These are phyloP conservation scores for Backusella tarrabulga DNA, from an alignment of 192 early-diverging fungal species.

Conservation along the genomic window DNA sequence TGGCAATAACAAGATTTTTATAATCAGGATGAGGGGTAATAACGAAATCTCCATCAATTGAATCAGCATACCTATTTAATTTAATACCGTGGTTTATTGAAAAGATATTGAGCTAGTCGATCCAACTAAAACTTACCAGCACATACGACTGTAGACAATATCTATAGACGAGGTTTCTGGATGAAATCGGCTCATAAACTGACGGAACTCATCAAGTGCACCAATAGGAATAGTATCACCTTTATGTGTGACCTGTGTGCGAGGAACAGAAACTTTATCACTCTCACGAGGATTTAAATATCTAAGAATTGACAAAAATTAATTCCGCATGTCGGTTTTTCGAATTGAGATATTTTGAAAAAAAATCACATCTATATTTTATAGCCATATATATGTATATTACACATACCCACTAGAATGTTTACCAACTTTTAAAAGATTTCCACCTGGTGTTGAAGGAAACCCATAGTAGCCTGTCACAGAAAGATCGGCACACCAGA, in stretches of 20 bases:
- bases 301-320: constrained; percentile 3
- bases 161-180: constrained; percentile 34
- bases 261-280: constrained; percentile 33
- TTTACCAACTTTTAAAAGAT: constrained; percentile 45
- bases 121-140: constrained; percentile 29
- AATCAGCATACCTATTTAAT: constrained; percentile 44
- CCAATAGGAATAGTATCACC: constrained; percentile 36
- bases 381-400: neutral
- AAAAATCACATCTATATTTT: neutral
- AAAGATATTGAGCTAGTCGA: no score
- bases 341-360: neutral
- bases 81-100: neutral
- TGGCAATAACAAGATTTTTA: constrained; percentile 39
- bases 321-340: neutral
- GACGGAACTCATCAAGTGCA: constrained; percentile 31
- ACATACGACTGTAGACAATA: constrained; percentile 39
- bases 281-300: constrained; percentile 39
- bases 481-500: constrained; percentile 51
- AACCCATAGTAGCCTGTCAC: constrained; percentile 51
- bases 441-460: constrained; percentile 35
- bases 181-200: constrained; percentile 35
- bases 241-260: constrained; percentile 24
- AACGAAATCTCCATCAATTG: constrained; percentile 53
- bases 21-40: constrained; percentile 39
- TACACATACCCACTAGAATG: constrained; percentile 33